Conservation (phyloP, 2,329 filamentous ascomycete species). For the Pseudogymnoascus sp. region DNA sequence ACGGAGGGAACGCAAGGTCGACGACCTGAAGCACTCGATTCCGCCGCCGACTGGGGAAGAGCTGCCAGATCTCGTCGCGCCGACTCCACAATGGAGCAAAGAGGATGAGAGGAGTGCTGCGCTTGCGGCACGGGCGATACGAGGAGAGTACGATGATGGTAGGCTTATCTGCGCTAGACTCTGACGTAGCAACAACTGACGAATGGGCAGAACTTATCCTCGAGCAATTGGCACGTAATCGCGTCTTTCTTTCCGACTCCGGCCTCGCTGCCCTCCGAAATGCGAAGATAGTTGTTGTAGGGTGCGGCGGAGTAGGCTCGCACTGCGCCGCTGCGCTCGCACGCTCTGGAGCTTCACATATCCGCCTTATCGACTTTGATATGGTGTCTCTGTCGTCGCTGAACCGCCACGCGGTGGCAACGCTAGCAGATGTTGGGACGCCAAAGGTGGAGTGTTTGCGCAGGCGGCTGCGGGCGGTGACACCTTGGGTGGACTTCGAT, state of each 20-base stretch:
- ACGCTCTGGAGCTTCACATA: constrained; percentile 77
- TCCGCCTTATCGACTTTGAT: constrained; percentile 92
- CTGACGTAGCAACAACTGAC: not conserved
- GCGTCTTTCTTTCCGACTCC: constrained; percentile 77
- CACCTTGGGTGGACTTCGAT: constrained; percentile 89
- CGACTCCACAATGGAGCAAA: constrained; percentile 42
- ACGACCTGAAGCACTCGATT: constrained; percentile 53
- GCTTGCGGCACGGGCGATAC: constrained; percentile 52
- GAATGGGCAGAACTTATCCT: constrained; percentile 70
- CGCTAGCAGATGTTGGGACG: constrained; percentile 84
- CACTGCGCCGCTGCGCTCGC: constrained; percentile 82
- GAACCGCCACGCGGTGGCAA: constrained; percentile 93
- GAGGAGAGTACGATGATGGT: constrained; percentile 55
- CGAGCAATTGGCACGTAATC: constrained; percentile 88
- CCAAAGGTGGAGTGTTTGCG: constrained; percentile 84
- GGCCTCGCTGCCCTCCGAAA: constrained; percentile 72
- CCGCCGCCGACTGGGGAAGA: constrained; percentile 34
- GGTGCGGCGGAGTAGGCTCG: constrained; percentile 89
- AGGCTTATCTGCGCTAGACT: not conserved
- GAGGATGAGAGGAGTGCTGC: constrained; percentile 54
- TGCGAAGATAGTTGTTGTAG: constrained; percentile 82
- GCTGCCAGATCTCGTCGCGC: constrained; percentile 28
- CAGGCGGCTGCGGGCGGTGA: constrained; percentile 72
- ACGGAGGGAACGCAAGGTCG: constrained; percentile 46
- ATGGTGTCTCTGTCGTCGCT: constrained; percentile 92